Conservation (phyloP, 768 basidiomycete species). For the Lentinula lateritia region DNA sequence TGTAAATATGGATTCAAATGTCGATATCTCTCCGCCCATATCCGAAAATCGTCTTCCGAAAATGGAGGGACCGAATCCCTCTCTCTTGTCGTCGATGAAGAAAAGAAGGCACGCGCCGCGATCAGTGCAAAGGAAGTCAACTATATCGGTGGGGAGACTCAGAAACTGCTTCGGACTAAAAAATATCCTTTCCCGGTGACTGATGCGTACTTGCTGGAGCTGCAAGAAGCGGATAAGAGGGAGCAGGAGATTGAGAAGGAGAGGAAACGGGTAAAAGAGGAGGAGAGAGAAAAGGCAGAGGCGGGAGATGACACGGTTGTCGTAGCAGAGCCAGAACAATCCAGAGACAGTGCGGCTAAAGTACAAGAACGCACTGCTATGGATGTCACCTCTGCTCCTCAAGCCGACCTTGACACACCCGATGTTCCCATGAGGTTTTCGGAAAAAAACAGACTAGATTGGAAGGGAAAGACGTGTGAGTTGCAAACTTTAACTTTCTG, state of each 20-base stretch:
- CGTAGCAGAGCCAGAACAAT: constrained; percentile 34
- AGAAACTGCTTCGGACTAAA: constrained; percentile 60
- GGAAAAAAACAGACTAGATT: constrained; percentile 86
- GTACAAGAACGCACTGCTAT: constrained; percentile 28
- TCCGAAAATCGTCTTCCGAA: constrained; percentile 21
- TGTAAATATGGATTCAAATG: constrained; percentile 90
- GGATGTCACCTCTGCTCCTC: constrained; percentile 12
- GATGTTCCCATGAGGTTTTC: constrained; percentile 66
- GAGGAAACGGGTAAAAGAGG: not conserved
- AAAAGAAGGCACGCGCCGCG: constrained; percentile 46
- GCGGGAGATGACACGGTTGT: constrained; percentile 19
- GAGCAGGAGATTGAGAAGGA: constrained; percentile 18
- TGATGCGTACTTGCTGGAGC: constrained; percentile 52
- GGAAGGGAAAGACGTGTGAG: constrained; percentile 84
- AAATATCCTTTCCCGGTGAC: constrained; percentile 70
- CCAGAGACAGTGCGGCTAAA: constrained; percentile 15
- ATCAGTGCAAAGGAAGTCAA: constrained; percentile 61
- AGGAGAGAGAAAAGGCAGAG: not conserved
- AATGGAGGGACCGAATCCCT: constrained; percentile 37
- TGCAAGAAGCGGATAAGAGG: constrained; percentile 32
- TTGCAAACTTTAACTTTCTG: not conserved
- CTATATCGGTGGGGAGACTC: constrained; percentile 48
- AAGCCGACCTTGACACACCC: constrained; percentile 45
- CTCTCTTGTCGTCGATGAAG: constrained; percentile 46
- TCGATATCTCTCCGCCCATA: constrained; percentile 81